Conservation (phyloP, 306 rosid species). For the Glycine tomentella region DNA sequence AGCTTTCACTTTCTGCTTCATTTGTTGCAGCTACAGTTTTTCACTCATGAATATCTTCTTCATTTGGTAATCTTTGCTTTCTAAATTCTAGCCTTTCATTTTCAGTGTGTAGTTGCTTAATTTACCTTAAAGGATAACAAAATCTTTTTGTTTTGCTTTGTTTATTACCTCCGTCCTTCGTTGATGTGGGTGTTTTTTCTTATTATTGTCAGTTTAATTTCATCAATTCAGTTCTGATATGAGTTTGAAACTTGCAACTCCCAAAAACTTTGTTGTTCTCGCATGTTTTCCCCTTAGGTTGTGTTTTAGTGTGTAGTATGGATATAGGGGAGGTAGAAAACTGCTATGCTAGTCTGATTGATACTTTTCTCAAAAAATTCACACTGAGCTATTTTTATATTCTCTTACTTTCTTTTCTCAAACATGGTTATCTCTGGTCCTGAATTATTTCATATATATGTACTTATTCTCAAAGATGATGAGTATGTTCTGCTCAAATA, state of each 20-base stretch:
- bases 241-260: conserved; percentile 31
- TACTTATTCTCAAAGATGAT: conserved; percentile 13
- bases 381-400: not conserved
- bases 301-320: not conserved
- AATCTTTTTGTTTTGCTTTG: not conserved
- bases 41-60: not conserved
- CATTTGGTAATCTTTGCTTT: conserved; percentile 32
- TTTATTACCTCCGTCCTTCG: conserved; percentile 19
- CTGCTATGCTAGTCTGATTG: conserved; percentile 30
- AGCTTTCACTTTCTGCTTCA: not conserved
- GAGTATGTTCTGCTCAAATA: conserved; percentile 19
- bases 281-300: conserved; percentile 16
- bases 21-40: conserved; percentile 41
- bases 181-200: conserved; percentile 37
- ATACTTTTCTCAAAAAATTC: conserved; percentile 16
- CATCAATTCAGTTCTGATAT: conserved; percentile 16
- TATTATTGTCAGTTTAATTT: not conserved
- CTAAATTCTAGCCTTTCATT: not conserved
- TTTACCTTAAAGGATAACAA: not conserved
- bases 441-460: too few species aligned
- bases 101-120: too few species aligned
- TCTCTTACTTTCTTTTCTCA: conserved; percentile 31
- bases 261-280: conserved; percentile 12
- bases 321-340: conserved; percentile 1
- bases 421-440: not conserved